These are phyloP conservation scores for Pleurozium schreberi DNA, from an alignment of 225 moss, liverwort and hornwort species.

Conservation along the genomic window DNA sequence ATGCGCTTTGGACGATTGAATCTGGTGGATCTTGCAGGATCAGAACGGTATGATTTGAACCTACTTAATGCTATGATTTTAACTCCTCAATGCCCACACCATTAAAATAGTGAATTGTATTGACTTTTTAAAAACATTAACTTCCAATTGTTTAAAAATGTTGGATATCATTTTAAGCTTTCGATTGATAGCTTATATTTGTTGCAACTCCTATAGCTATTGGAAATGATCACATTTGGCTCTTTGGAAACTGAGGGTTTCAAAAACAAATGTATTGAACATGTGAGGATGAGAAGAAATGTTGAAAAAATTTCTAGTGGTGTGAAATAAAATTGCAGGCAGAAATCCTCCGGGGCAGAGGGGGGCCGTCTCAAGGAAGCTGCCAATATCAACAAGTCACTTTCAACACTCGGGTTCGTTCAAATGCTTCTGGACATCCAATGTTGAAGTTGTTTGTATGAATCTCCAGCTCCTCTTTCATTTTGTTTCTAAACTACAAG, in stretches of 20 bases:
- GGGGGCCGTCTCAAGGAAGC: conserved; percentile 44
- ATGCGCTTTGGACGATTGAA: conserved; percentile 42
- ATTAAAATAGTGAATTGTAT: not conserved
- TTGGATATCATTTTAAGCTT: not conserved
- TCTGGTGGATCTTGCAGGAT: conserved; percentile 42
- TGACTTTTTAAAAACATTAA: not conserved
- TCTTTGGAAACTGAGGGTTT: not conserved
- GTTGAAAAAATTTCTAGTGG: not conserved
- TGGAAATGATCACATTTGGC: not conserved
- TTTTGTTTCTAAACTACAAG: not conserved
- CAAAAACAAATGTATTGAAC: too few species aligned
- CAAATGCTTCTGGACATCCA: not conserved
- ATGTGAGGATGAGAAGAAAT: not conserved
- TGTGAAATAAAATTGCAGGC: conserved; percentile 1
- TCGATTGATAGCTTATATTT: not conserved
- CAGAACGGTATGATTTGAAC: conserved; percentile 19
- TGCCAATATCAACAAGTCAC: conserved; percentile 44
- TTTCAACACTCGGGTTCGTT: conserved; percentile 41
- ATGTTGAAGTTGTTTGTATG: not conserved
- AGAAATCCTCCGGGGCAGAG: conserved; percentile 39
- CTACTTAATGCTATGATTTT: not conserved
- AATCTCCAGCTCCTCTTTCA: not conserved
- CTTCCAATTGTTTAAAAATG: not conserved
- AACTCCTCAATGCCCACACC: not conserved
- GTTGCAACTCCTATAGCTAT: not conserved